Base-by-base conservation (phyloP, 2,329 filamentous ascomycete genomes). In the Seiridium unicorne region DNA sequence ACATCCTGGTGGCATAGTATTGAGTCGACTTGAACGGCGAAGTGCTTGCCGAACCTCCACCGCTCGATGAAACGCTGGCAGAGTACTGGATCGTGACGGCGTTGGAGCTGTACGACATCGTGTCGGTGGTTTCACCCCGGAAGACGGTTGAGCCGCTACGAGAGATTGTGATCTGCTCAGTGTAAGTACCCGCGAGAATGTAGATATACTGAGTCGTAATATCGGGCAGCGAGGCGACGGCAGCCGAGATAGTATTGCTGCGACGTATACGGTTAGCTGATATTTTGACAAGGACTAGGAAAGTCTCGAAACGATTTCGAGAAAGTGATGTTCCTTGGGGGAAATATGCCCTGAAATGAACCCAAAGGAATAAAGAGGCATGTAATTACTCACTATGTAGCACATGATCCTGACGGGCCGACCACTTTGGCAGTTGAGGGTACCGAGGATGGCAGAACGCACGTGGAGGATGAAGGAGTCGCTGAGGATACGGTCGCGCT, bases 81-180 rank as follows among this genome's bases (percentile, higher is more conserved):
- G 60, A 53, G 7, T 58, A 62, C 11, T 59, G 61, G 36, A 71
- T 70, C 60, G 77, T 84, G 46, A 84, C 82, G 32, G 75, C 72
- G 69, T 85, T 85, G 46, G 70, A 70, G 10, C 70, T 64, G 66
- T 82, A 84, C 26, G 73, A 72, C 35, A 73, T 69, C 4, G 77
- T 73, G 47, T 76, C 71, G 42, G 68, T 69, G 0, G 82, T 83
- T 65, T 79, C 78, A 26, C 82, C 82, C 8, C 63, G 60, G 61
- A 82, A 81, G 62, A 84, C 77, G 7, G 78, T 81, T 11, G 76
- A 70, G 3, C 77, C 79, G 18, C 73, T 75, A 53, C 80, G 73
- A 4, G 74, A 70, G 54, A 85, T 74, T 65, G 77, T 79, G 57
- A 84, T 78, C 40, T 58, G 55, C 32, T 58, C 55, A 32, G 3